Base-by-base conservation (phyloP, 805 yeast species). In the Metschnikowia proteae region DNA sequence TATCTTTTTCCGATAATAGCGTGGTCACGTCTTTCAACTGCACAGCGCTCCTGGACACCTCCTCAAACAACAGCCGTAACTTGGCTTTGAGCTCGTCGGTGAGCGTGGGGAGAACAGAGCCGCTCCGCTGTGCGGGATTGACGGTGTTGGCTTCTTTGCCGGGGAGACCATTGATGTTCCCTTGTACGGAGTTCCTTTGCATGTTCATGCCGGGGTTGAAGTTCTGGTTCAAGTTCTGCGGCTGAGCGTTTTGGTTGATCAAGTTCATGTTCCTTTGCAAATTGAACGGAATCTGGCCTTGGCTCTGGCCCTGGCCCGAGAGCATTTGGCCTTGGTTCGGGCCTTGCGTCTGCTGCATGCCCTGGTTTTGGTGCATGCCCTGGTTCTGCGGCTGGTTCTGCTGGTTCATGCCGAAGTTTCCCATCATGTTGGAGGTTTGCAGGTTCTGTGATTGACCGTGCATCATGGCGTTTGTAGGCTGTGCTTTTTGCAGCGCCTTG, bases 31-130 rank as follows among this genome's bases (percentile, higher is more conserved):
- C 87, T 47, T 82, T 81, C 49, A 88, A 64, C 37, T 81, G 79
- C 34, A 87, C 78, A 8, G 88, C 85, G 43, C 83, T 80, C 26
- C 79, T 72, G 0, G 86, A 73, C 1, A 86, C 90, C 51, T 86
- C 95, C 31, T 81, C 84, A 49, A 83, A 75, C 38, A 90, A 76
- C 48, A 76, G 76, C 50, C 82, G 78, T 52, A 89, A 74, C 49
- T 74, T 79, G 52, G 74, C 66, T 73, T 80, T 81, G 73, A 79
- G 87, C 53, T 80, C 88, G 36, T 78, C 86, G 22, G 84, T 70
- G 45, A 72, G 59, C 8, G 67, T 67, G 5, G 76, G 76, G 39
- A 70, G 52, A 27, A 61, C 50, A 26, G 52, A 39, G 1, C 44
- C 39, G 38, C 41, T 23, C 11, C 54, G 40, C 6, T 40, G 43